Evolutionary conservation across 495 filamentous ascomycete genomes (phyloP), one percentile per base, ranked within the genome.

Genomic region (Hyaloscypha finlandica): DNA sequence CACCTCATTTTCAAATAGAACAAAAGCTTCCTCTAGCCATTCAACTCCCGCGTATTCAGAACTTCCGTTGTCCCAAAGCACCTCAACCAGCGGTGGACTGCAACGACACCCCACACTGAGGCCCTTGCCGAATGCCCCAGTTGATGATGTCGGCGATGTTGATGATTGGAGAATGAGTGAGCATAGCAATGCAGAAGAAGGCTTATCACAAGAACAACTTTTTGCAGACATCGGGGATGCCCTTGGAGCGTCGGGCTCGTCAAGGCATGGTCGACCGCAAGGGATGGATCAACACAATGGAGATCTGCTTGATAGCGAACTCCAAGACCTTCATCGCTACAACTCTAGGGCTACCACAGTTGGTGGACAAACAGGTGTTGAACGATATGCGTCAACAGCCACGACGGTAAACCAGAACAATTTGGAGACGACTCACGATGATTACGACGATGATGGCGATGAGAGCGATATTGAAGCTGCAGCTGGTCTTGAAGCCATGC

Each of bases 391-490:
- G 0, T 85, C 83, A 3, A 81, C 79, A 58, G 81, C 83, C 6
- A 81, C 82, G 6, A 83, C 82, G 4, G 56, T 82, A 35, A 80
- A 78, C 61, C 75, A 75, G 33, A 81, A 81, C 57, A 72, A 76
- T 63, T 59, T 53, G 5, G 61, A 65, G 14, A 51, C 42, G n/a
- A 54, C 42, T 3, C 55, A 61, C 20, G 65, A 70, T 37, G 63
- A 61, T 30, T 61, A 63, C 20, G 65, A 70, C 29, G 63, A 61
- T 20, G 64, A 73, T 8, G 78, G 77, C 32, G 82, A 95, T 67
- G 91, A 92, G 32, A 97, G 93, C 71, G 95, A 99, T 68, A 87
- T 92, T 0, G 95, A 99, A 76, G 94, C 92, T 31, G 90, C 90
- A 25, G 92, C 91, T 31, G 95, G 95, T 1, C 78, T 96, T 20